These are phyloP conservation scores for Petunia hybrid DNA, from an alignment of 305 asterid genomes.

Conservation along the genomic window DNA sequence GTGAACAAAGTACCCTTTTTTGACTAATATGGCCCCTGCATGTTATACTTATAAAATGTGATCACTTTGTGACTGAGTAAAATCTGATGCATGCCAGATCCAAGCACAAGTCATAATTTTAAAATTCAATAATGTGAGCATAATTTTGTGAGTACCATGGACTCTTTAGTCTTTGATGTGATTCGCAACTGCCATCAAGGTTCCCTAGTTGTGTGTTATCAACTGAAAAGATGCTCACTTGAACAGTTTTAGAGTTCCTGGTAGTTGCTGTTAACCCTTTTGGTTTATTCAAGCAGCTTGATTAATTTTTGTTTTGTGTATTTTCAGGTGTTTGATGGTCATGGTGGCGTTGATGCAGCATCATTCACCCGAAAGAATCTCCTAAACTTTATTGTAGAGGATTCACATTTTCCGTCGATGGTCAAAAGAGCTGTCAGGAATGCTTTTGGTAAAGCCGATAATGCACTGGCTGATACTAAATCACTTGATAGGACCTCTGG, in stretches of 20 bases:
- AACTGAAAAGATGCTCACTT: background rate
- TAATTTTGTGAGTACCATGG: background rate
- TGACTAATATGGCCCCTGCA: background rate
- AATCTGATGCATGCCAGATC: background rate
- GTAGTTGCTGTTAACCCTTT: conserved; percentile 17
- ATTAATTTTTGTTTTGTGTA: background rate
- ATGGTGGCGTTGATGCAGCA: conserved; percentile 92
- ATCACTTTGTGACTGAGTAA: conserved; percentile 7
- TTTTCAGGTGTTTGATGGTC: conserved; percentile 93
- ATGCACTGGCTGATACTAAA: conserved; percentile 77
- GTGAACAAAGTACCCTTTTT: background rate
- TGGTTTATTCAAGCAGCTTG: background rate
- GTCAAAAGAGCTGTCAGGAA: conserved; percentile 71
- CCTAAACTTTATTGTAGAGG: conserved; percentile 77
- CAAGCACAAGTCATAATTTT: background rate
- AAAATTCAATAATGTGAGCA: background rate
- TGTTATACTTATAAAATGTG: background rate
- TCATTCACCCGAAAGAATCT: conserved; percentile 74
- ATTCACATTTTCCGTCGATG: conserved; percentile 68
- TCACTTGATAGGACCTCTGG: conserved; percentile 81
- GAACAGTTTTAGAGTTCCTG: conserved; percentile 6
- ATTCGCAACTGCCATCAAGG: background rate
- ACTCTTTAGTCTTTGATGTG: background rate
- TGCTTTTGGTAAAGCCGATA: conserved; percentile 83
- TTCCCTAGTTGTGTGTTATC: conserved; percentile 6